phyloP scores from a whole-genome alignment of 345 rosid species.

The Ceriops decandra region DNA sequence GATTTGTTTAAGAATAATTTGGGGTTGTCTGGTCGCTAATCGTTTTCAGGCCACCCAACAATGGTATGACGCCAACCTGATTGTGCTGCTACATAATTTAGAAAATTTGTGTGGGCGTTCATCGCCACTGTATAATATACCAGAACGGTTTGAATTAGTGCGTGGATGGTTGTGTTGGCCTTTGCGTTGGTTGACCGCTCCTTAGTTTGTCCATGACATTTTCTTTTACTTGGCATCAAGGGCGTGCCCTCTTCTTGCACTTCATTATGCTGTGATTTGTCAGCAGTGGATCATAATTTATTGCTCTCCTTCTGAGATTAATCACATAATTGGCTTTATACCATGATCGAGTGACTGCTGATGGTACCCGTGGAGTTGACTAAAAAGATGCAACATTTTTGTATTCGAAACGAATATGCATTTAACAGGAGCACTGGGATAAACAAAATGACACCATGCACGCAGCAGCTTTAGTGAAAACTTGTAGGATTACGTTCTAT shows the following conservation, averaged over 20 bases:
- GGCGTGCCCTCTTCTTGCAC: background rate
- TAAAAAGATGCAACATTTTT: background rate
- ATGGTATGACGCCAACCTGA: no score
- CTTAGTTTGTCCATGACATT: background rate
- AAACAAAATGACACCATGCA: slow-evolving; percentile 2
- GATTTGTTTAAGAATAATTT: no score
- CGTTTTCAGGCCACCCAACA: no score
- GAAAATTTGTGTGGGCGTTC: no score
- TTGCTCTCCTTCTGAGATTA: background rate
- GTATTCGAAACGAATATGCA: background rate
- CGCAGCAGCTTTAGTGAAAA: background rate
- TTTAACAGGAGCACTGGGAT: background rate
- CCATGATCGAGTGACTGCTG: background rate
- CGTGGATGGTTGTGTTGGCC: no score
- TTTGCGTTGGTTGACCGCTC: no score
- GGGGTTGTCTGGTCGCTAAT: no score
- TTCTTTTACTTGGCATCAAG: no score
- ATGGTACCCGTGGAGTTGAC: slow-evolving; percentile 12
- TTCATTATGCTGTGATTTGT: background rate
- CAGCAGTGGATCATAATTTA: background rate
- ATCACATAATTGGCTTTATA: slow-evolving; percentile 4
- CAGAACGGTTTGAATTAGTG: no score
- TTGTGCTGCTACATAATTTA: no score
- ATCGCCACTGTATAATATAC: no score
- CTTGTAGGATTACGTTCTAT: slow-evolving; percentile 4